phyloP scores from a whole-genome alignment of 768 basidiomycete species.

The Lyophyllum atratum region DNA sequence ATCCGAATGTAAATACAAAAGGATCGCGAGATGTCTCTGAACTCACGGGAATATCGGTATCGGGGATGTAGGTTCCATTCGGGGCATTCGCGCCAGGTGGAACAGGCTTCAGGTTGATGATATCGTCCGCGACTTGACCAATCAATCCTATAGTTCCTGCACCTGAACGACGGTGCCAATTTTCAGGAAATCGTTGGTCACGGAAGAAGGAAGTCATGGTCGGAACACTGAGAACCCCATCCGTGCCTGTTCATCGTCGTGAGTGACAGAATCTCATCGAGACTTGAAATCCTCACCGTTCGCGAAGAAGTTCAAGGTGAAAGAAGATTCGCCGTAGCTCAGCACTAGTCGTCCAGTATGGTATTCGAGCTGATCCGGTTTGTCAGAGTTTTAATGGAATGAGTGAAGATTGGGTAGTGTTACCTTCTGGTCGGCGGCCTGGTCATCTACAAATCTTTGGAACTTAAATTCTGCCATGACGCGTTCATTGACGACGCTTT shows the following conservation, averaged over 20 bases:
- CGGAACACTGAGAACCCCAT: slow-evolving; percentile 9
- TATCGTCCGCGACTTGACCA: background rate
- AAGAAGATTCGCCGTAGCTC: slow-evolving; percentile 15
- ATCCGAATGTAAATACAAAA: background rate
- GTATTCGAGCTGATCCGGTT: slow-evolving; percentile 10
- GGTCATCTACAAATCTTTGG: slow-evolving; percentile 10
- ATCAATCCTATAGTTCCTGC: slow-evolving; percentile 5
- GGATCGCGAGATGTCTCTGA: too few relatives aligned
- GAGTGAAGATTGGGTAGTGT: background rate
- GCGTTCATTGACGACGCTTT: slow-evolving; percentile 9
- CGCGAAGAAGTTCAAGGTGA: slow-evolving; percentile 16
- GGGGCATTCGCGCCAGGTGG: slow-evolving; percentile 10
- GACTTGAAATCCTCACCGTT: slow-evolving; percentile 4
- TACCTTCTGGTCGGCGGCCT: background rate
- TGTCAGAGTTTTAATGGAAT: background rate
- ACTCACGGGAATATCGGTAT: slow-evolving; percentile 5
- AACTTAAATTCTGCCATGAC: slow-evolving; percentile 13
- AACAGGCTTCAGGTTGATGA: slow-evolving; percentile 2
- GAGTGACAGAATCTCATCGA: background rate
- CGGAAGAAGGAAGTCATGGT: slow-evolving; percentile 17
- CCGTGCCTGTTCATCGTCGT: slow-evolving; percentile 1
- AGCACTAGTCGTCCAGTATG: slow-evolving; percentile 13
- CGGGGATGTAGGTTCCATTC: slow-evolving; percentile 8
- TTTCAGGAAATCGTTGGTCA: slow-evolving; percentile 13
- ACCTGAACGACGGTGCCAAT: slow-evolving; percentile 12